phyloP scores from a whole-genome alignment of 805 yeast species.

The Metschnikowia koreensis region DNA sequence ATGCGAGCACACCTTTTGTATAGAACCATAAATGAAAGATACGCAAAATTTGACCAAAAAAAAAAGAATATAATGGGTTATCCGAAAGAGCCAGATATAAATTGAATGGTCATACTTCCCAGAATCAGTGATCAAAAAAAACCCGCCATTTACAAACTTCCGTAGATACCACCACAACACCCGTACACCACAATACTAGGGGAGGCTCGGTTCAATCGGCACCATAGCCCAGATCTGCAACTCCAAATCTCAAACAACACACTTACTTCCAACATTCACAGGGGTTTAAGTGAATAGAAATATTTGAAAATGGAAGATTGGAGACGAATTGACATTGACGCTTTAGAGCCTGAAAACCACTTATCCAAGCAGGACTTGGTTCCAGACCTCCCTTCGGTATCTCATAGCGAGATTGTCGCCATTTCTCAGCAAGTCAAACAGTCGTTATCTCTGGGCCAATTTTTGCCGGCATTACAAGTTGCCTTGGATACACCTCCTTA shows the following conservation, averaged over 20 bases:
- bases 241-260: background rate
- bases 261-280: background rate
- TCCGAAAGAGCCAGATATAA: background rate
- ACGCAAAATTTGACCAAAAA: background rate
- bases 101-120: too few relatives aligned
- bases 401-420: conserved; percentile 51
- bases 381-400: conserved; percentile 47
- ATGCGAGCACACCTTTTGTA: background rate
- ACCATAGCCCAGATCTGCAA: background rate
- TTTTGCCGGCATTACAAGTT: conserved; percentile 59
- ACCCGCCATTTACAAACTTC: too few relatives aligned
- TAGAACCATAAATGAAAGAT: background rate
- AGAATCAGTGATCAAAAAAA: too few relatives aligned
- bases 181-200: conserved; percentile 1
- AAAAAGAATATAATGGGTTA: background rate
- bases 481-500: conserved; percentile 80
- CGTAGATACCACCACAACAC: background rate
- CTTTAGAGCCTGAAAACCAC: conserved; percentile 78
- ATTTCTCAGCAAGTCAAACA: conserved; percentile 58
- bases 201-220: background rate
- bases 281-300: background rate
- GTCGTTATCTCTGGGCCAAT: conserved; percentile 68
- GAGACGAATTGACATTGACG: conserved; percentile 95
- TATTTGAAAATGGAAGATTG: conserved; percentile 59
- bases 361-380: conserved; percentile 62